phyloP scores from a whole-genome alignment of 23 red algal genomes.

The Rhodosorus marinus region DNA sequence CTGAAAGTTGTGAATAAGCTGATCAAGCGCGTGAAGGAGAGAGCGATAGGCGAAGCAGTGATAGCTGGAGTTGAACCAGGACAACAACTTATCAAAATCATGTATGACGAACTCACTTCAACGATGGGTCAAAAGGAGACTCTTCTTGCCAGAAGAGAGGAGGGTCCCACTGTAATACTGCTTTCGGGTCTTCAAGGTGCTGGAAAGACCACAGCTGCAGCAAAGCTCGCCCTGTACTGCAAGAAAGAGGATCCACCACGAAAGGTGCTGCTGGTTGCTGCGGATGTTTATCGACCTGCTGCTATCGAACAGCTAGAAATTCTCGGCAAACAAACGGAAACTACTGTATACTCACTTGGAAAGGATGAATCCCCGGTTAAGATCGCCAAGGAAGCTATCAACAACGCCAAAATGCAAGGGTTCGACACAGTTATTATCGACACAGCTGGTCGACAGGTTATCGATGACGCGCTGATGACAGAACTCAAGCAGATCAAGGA shows the following conservation, averaged over 20 bases:
- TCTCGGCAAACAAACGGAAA: constrained; percentile 26
- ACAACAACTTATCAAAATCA: constrained; percentile 90
- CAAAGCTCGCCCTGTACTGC: constrained; percentile 61
- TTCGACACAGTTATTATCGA: constrained; percentile 78
- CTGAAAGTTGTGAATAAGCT: constrained; percentile 74
- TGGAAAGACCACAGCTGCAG: constrained; percentile 88
- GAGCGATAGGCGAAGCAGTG: constrained; percentile 45
- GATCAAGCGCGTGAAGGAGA: constrained; percentile 24
- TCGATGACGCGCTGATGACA: constrained; percentile 72
- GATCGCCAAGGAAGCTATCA: constrained; percentile 32
- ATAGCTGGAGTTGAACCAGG: constrained; percentile 53
- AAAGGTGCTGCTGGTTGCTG: constrained; percentile 65
- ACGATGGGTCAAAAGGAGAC: constrained; percentile 64
- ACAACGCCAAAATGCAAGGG: constrained; percentile 15
- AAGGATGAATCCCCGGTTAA: constrained; percentile 19
- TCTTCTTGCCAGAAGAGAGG: constrained; percentile 13
- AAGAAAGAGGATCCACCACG: background rate
- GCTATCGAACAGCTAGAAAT: constrained; percentile 85
- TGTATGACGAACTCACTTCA: constrained; percentile 72
- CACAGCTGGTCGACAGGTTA: constrained; percentile 86
- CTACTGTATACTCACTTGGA: constrained; percentile 33
- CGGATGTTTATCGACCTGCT: constrained; percentile 85
- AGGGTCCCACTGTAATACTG: constrained; percentile 49
- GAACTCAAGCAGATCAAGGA: constrained; percentile 59
- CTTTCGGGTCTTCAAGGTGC: constrained; percentile 83